Evolutionary conservation across 1,284 basidiomycete species (phyloP).

Genomic region (Austropuccinia psidii): DNA sequence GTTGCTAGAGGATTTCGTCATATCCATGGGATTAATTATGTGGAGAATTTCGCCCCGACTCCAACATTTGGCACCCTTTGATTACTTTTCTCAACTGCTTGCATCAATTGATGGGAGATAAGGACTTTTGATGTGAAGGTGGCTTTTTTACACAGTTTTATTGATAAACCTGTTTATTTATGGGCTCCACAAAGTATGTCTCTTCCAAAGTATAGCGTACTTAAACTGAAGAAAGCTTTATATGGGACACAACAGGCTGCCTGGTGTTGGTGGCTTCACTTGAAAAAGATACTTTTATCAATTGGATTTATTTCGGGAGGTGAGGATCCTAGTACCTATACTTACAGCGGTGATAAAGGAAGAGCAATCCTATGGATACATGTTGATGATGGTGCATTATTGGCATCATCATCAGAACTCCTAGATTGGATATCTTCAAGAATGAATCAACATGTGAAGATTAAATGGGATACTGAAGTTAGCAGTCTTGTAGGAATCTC

Average conservation of each 20-base stretch:
- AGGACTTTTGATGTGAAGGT: not conserved
- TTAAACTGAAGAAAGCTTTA: not conserved
- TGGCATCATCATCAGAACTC: no score
- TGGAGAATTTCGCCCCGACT: not conserved
- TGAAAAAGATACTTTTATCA: not conserved
- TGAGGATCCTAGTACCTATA: not conserved
- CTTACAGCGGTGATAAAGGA: no score
- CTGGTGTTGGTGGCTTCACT: not conserved
- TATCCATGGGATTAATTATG: not conserved
- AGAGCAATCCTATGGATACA: no score
- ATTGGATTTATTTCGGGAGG: not conserved
- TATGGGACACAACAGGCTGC: slow-evolving; percentile 1
- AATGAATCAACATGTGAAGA: no score
- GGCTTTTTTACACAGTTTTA: not conserved
- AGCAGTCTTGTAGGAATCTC: no score
- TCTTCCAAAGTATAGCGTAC: not conserved
- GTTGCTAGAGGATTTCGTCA: not conserved
- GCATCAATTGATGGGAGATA: not conserved
- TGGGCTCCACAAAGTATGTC: not conserved
- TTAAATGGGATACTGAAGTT: no score
- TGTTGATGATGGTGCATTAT: no score
- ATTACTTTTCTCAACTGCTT: not conserved
- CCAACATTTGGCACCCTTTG: not conserved
- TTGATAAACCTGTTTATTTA: not conserved
- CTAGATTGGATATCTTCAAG: no score